Percentiles rank a stretch among this genome's conserved stretches.
phyloP scores from a whole-genome alignment of 2,329 filamentous ascomycete genomes.

The Diaporthe velutina region DNA sequence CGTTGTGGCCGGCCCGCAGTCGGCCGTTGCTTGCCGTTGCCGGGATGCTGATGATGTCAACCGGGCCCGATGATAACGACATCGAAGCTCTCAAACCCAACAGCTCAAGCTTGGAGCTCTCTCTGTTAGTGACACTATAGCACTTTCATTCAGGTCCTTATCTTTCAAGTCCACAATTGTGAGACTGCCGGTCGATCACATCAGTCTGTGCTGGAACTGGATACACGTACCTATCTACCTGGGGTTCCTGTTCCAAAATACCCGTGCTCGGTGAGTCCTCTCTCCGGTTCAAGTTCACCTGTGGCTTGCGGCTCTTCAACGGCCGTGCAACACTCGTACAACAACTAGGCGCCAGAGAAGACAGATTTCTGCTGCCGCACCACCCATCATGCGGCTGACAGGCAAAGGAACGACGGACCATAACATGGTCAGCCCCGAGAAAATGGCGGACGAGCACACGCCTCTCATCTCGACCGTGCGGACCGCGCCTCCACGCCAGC shows the following conservation, averaged over 20 bases:
- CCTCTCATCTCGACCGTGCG: slow-evolving; percentile 76
- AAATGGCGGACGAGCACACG: slow-evolving; percentile 69
- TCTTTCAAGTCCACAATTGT: slow-evolving; percentile 7
- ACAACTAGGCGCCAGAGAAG: neutral
- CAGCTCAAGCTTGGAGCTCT: neutral
- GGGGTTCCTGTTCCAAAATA: neutral
- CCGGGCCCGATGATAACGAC: slow-evolving; percentile 30
- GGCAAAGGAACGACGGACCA: slow-evolving; percentile 26
- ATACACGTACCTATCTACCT: neutral
- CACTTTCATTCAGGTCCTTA: neutral
- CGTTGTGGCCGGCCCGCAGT: slow-evolving; percentile 1
- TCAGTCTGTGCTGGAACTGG: neutral
- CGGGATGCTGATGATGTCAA: slow-evolving; percentile 34
- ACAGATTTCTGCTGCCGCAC: neutral
- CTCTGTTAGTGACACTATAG: neutral
- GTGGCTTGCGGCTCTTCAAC: slow-evolving; percentile 9
- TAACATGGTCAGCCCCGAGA: slow-evolving; percentile 43
- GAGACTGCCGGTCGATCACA: slow-evolving; percentile 14
- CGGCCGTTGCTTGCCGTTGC: slow-evolving; percentile 25
- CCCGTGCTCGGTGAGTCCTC: slow-evolving; percentile 11
- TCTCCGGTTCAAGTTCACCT: neutral
- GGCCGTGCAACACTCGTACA: neutral
- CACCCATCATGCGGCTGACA: slow-evolving; percentile 27
- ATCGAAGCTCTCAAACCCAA: slow-evolving; percentile 1
- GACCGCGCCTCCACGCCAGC: slow-evolving; percentile 63